These are phyloP conservation scores for Chrysoporthe austroafricana DNA, from an alignment of 2,329 filamentous ascomycete genomes.

Conservation along the genomic window DNA sequence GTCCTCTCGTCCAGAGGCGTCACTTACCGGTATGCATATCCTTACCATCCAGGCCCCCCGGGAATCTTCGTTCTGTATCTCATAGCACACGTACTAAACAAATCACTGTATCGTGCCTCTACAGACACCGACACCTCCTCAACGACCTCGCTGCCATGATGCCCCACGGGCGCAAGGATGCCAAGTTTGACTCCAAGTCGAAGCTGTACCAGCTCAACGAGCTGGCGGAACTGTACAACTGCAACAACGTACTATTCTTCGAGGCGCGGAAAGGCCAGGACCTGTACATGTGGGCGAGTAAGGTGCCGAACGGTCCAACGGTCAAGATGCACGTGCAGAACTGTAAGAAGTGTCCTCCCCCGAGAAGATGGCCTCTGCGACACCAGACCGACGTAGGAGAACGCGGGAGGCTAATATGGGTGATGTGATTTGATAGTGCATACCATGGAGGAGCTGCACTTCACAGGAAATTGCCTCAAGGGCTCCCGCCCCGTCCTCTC, in stretches of 20 bases:
- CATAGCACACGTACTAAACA: slow-evolving; percentile 1
- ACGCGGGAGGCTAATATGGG: background rate
- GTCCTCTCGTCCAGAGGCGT: slow-evolving; percentile 93
- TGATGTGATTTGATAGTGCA: slow-evolving; percentile 60
- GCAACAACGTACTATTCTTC: slow-evolving; percentile 91
- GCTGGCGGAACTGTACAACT: slow-evolving; percentile 74
- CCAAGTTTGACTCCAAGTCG: slow-evolving; percentile 95
- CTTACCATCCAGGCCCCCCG: background rate
- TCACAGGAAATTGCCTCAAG: slow-evolving; percentile 95
- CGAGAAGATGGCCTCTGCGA: background rate
- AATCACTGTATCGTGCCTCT: background rate
- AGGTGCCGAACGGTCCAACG: slow-evolving; percentile 78
- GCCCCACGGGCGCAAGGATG: slow-evolving; percentile 91
- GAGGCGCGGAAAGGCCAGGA: slow-evolving; percentile 94
- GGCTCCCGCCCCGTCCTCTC: slow-evolving; percentile 88
- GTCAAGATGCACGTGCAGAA: slow-evolving; percentile 74
- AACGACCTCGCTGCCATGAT: slow-evolving; percentile 87
- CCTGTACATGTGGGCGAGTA: slow-evolving; percentile 91
- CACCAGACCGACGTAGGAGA: background rate
- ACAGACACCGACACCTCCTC: slow-evolving; percentile 88
- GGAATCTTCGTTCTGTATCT: background rate
- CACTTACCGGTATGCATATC: slow-evolving; percentile 70
- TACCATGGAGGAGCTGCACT: slow-evolving; percentile 96
- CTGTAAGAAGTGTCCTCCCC: slow-evolving; percentile 50
- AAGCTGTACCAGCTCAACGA: slow-evolving; percentile 84